Evolutionary conservation across 768 basidiomycete species (phyloP).

Genomic region (Clathrus columnatus): DNA sequence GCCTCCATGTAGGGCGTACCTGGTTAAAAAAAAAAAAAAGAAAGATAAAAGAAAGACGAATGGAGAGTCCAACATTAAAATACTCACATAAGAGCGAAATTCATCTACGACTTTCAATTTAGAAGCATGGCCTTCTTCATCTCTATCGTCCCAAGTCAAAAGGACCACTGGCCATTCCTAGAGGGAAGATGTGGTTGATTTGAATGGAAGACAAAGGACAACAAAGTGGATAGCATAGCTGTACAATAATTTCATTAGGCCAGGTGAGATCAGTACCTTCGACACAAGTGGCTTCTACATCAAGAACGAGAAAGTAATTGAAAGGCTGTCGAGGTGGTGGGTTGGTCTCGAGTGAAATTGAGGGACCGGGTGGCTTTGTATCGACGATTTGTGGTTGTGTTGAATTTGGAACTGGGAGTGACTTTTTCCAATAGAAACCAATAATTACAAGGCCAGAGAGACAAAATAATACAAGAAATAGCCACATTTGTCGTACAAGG

Average conservation of each 20-base stretch:
- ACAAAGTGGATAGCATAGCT: background rate
- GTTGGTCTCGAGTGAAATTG: too few species aligned
- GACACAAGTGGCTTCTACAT: conserved; percentile 82
- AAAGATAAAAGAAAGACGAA: background rate
- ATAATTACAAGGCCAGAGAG: too few species aligned
- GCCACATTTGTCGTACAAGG: too few species aligned
- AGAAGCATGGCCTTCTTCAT: conserved; percentile 39
- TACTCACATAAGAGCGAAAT: conserved; percentile 77
- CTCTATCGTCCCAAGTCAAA: conserved; percentile 68
- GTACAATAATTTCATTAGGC: conserved; percentile 94
- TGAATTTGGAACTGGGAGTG: too few species aligned
- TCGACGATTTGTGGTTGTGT: too few species aligned
- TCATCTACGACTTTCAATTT: conserved; percentile 65
- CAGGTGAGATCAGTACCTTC: conserved; percentile 64
- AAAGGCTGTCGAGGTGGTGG: conserved; percentile 33
- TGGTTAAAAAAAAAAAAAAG: background rate
- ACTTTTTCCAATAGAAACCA: too few species aligned
- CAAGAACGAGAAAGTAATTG: conserved; percentile 79
- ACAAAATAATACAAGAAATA: background rate
- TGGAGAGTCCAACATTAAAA: background rate
- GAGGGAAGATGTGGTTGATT: background rate
- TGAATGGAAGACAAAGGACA: background rate
- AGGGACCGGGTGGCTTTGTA: too few species aligned
- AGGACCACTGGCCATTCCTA: conserved; percentile 94
- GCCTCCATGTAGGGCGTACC: conserved; percentile 68